These are phyloP conservation scores for Tetradesmus obliquus DNA, from an alignment of 139 green algal species.

Conservation along the genomic window DNA sequence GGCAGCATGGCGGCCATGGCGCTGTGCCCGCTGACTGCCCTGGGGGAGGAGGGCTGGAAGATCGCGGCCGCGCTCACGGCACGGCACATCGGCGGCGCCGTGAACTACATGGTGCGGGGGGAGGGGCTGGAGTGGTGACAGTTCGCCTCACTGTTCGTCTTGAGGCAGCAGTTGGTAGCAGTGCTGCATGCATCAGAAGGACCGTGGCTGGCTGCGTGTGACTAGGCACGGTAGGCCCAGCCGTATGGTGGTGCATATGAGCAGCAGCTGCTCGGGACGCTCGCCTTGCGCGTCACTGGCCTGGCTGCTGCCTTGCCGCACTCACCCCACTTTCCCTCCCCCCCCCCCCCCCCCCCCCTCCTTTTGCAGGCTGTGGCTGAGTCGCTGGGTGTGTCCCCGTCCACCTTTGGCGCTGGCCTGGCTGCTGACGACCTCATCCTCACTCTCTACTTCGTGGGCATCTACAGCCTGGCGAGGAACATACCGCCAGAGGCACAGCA, in stretches of 20 bases:
- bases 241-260: too few species aligned
- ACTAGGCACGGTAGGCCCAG: too few species aligned
- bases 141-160: not conserved
- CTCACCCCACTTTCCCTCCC: too few species aligned
- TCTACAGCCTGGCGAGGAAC: conserved; percentile 78
- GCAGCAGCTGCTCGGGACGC: too few species aligned
- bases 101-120: conserved; percentile 92
- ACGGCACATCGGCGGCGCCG: conserved; percentile 90
- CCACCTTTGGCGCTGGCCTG: conserved; percentile 78
- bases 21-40: conserved; percentile 70
- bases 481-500: conserved; percentile 63
- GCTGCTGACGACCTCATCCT: conserved; percentile 95
- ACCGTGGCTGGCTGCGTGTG: too few species aligned
- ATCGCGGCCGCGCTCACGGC: conserved; percentile 86
- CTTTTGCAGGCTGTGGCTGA: conserved; percentile 68
- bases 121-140: not conserved
- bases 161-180: too few species aligned
- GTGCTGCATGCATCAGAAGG: too few species aligned
- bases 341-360: not conserved
- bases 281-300: too few species aligned
- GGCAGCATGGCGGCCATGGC: conserved; percentile 63
- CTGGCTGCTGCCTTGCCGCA: not conserved
- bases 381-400: conserved; percentile 65
- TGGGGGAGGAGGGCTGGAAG: conserved; percentile 77
- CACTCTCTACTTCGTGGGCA: conserved; percentile 84